Conservation (phyloP, 495 filamentous ascomycete genomes). For the Aspergillus ellipticus region DNA sequence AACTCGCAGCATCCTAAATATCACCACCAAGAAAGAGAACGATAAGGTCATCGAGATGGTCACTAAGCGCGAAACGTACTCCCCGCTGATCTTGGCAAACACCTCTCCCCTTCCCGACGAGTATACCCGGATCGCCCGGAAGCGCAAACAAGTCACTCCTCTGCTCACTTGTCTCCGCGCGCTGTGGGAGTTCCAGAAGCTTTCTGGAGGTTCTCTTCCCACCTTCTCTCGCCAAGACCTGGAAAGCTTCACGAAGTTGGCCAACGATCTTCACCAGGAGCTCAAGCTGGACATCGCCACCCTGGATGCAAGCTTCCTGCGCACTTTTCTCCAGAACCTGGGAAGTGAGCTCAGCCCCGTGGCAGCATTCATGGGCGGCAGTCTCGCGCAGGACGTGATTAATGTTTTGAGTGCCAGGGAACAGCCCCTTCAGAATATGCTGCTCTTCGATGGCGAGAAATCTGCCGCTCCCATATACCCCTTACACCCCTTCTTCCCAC, state of each 20-base stretch:
- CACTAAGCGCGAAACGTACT: slow-evolving; percentile 86
- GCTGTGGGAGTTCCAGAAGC: slow-evolving; percentile 71
- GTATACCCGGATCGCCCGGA: slow-evolving; percentile 58
- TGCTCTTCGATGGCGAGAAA: slow-evolving; percentile 83
- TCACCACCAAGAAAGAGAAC: slow-evolving; percentile 67
- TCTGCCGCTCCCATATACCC: slow-evolving; percentile 75
- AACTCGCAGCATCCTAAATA: slow-evolving; percentile 71
- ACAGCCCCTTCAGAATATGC: slow-evolving; percentile 92
- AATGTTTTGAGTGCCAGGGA: slow-evolving; percentile 87
- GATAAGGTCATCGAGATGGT: slow-evolving; percentile 80
- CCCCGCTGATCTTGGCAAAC: slow-evolving; percentile 74
- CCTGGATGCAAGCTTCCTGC: slow-evolving; percentile 72
- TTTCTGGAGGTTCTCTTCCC: slow-evolving; percentile 52
- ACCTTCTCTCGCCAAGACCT: slow-evolving; percentile 56
- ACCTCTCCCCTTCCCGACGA: slow-evolving; percentile 69
- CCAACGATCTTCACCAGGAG: slow-evolving; percentile 68
- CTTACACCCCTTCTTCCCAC: slow-evolving; percentile 66
- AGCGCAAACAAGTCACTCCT: slow-evolving; percentile 71
- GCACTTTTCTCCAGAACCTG: slow-evolving; percentile 76
- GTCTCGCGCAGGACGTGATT: slow-evolving; percentile 93
- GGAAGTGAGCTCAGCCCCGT: slow-evolving; percentile 80
- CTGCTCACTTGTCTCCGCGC: slow-evolving; percentile 78
- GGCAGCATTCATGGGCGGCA: slow-evolving; percentile 83
- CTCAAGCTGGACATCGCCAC: slow-evolving; percentile 74
- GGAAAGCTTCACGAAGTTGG: slow-evolving; percentile 69